Conservation (phyloP, 1,139 yeast species). For the Candida buenavistaensis region DNA sequence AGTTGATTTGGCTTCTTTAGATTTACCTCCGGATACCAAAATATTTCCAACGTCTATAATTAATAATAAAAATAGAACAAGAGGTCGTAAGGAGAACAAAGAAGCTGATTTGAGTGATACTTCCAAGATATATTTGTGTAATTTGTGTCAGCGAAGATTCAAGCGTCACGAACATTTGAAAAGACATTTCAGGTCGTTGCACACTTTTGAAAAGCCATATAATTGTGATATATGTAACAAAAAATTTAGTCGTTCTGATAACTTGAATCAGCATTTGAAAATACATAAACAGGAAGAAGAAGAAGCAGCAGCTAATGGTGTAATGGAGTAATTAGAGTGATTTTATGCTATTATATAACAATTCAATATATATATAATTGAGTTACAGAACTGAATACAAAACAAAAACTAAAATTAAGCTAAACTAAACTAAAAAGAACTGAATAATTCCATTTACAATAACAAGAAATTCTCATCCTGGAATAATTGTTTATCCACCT, state of each 20-base stretch:
- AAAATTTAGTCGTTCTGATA: conserved; percentile 75
- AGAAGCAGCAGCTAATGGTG: conserved; percentile 6
- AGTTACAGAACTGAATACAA: neutral
- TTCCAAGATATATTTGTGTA: conserved; percentile 44
- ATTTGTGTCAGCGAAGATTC: conserved; percentile 60
- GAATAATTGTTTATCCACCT: conserved; percentile 4
- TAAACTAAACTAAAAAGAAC: neutral
- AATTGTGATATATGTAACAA: conserved; percentile 70
- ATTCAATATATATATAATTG: too few relatives aligned
- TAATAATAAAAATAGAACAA: conserved; percentile 36
- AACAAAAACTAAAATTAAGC: neutral
- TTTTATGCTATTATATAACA: too few relatives aligned
- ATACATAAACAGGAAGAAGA: conserved; percentile 55
- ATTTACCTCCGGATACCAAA: conserved; percentile 43
- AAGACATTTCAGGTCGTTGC: conserved; percentile 73
- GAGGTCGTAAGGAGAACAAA: conserved; percentile 50
- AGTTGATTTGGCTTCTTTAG: conserved; percentile 41
- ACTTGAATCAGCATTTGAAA: conserved; percentile 72
- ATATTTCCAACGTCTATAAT: conserved; percentile 36
- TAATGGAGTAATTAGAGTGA: conserved; percentile 1
- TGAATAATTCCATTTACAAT: neutral
- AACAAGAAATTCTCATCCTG: conserved; percentile 2
- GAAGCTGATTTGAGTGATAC: conserved; percentile 46
- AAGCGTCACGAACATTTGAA: conserved; percentile 79
- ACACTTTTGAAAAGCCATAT: conserved; percentile 74